Evolutionary conservation across 228 moss, liverwort and hornwort genomes (phyloP).

Genomic region (Sphagnum magellanicum): DNA sequence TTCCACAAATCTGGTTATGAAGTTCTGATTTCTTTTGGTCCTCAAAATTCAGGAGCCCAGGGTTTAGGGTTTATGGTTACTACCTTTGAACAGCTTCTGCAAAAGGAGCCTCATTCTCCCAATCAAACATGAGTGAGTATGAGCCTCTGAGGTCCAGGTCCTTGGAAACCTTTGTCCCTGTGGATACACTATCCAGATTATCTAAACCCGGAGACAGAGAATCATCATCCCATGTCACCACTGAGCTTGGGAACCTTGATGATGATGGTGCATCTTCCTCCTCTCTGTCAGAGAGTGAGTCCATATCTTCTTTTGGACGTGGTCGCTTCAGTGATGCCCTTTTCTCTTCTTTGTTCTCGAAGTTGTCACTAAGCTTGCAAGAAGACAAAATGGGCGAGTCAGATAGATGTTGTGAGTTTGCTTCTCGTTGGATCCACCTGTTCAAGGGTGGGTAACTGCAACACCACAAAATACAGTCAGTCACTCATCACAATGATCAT

Average conservation of each 20-base stretch:
- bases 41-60: background rate
- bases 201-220: no score
- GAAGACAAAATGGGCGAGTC: constrained; percentile 54
- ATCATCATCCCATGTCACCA: constrained; percentile 16
- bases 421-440: constrained; percentile 99
- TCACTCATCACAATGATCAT: background rate
- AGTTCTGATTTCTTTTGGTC: background rate
- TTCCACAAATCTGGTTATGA: background rate
- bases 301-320: constrained; percentile 37
- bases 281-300: constrained; percentile 30
- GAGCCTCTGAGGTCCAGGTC: constrained; percentile 27
- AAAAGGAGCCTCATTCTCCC: constrained; percentile 90
- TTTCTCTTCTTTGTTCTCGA: constrained; percentile 32
- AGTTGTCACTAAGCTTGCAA: constrained; percentile 34
- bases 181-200: constrained; percentile 2
- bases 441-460: constrained; percentile 82
- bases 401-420: constrained; percentile 72
- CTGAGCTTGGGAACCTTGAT: constrained; percentile 23
- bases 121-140: constrained; percentile 79
- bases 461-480: background rate
- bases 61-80: background rate
- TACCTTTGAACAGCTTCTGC: constrained; percentile 85
- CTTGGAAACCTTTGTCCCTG: constrained; percentile 20
- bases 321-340: constrained; percentile 61
- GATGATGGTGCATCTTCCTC: constrained; percentile 25